These are phyloP conservation scores for Graphilbum fragrans DNA, from an alignment of 2,329 filamentous ascomycete genomes.

Conservation along the genomic window DNA sequence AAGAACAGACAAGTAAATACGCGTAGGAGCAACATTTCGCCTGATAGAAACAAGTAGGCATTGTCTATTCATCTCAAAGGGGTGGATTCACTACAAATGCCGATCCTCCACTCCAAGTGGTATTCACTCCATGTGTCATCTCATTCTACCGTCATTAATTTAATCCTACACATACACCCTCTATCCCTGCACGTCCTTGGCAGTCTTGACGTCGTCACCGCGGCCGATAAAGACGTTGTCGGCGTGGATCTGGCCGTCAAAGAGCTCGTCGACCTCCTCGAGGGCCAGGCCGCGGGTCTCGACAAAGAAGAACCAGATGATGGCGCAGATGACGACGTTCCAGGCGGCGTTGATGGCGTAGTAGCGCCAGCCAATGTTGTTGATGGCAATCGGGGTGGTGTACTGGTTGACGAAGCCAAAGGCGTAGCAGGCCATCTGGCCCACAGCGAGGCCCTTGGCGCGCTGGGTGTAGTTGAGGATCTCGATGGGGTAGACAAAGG, in stretches of 20 bases:
- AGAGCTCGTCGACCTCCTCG: slow-evolving; percentile 3
- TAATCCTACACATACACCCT: too few relatives aligned
- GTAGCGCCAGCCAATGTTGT: slow-evolving; percentile 25
- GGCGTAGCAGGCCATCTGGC: slow-evolving; percentile 1
- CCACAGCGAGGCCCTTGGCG: slow-evolving; percentile 5
- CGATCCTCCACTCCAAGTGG: too few relatives aligned
- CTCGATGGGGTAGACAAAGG: slow-evolving; percentile 2
- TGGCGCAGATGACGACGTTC: slow-evolving; percentile 22
- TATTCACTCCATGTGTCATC: too few relatives aligned
- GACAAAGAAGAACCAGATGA: slow-evolving; percentile 35
- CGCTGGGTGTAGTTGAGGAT: slow-evolving; percentile 5
- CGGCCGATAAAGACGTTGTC: slow-evolving; percentile 1
- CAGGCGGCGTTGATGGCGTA: slow-evolving; percentile 29
- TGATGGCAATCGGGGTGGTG: slow-evolving; percentile 15
- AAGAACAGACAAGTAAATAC: too few relatives aligned
- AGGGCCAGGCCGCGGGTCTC: slow-evolving; percentile 10
- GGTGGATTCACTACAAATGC: too few relatives aligned
- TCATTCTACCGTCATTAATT: too few relatives aligned
- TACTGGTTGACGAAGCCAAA: slow-evolving; percentile 5
- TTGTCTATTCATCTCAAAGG: too few relatives aligned
- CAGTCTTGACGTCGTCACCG: too few relatives aligned
- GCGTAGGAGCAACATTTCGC: too few relatives aligned
- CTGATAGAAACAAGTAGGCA: too few relatives aligned
- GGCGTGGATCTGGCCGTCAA: slow-evolving; percentile 4
- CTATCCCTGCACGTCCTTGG: too few relatives aligned